phyloP scores from a whole-genome alignment of 306 rosid species.

The Cicer arietinum region DNA sequence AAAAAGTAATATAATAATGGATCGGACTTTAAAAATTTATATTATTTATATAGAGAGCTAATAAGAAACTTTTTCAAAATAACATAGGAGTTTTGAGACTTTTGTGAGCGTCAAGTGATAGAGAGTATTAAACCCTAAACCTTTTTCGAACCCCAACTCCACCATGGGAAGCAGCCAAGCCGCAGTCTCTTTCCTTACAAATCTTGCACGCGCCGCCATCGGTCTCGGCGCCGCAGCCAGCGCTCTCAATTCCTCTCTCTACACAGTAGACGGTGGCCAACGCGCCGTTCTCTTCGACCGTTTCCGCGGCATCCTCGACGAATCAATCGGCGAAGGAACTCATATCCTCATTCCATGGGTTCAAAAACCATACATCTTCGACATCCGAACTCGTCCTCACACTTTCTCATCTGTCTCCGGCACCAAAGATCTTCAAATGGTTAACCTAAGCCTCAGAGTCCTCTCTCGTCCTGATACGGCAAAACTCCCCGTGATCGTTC shows the following conservation, averaged over 20 bases:
- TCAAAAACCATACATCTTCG: constrained; percentile 90
- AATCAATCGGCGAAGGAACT: constrained; percentile 70
- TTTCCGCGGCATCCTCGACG: constrained; percentile 79
- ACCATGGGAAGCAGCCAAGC: constrained; percentile 82
- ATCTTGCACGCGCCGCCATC: constrained; percentile 72
- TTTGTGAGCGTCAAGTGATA: too few relatives aligned
- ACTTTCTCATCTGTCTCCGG: constrained; percentile 88
- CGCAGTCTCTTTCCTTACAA: constrained; percentile 68
- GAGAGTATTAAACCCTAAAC: background rate
- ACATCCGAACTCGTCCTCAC: constrained; percentile 84
- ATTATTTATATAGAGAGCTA: too few relatives aligned
- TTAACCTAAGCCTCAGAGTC: constrained; percentile 78
- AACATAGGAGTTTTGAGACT: too few relatives aligned
- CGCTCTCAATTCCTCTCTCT: constrained; percentile 63
- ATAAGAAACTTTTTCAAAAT: too few relatives aligned
- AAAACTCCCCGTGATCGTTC: constrained; percentile 72
- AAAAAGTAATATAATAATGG: too few relatives aligned
- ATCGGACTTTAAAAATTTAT: too few relatives aligned
- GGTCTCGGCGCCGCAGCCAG: constrained; percentile 70
- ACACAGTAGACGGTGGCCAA: constrained; percentile 95
- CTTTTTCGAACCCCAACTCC: background rate
- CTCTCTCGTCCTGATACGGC: constrained; percentile 83
- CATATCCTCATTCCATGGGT: constrained; percentile 95
- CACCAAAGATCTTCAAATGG: constrained; percentile 94
- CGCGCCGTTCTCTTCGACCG: constrained; percentile 94